phyloP scores from a whole-genome alignment of 2,329 filamentous ascomycete genomes.

The Botrytis galanthina region DNA sequence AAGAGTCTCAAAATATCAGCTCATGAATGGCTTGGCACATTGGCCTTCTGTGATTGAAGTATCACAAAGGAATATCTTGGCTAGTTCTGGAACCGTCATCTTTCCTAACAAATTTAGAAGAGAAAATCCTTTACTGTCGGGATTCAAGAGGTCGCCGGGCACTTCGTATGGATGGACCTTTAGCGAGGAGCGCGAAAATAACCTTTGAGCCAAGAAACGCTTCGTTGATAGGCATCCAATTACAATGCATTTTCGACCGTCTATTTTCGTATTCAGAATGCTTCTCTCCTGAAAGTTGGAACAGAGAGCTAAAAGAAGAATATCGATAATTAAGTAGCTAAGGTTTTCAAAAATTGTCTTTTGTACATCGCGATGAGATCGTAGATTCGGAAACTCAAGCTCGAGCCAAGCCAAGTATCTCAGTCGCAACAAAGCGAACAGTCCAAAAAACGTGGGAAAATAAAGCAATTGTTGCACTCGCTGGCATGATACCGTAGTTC shows the following conservation, averaged over 20 bases:
- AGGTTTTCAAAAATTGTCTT: not conserved
- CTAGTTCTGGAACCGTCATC: not conserved
- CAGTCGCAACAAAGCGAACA: not conserved
- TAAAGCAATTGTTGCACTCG: not conserved
- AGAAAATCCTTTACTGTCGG: not conserved
- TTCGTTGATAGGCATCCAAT: not conserved
- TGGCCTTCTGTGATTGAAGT: not conserved
- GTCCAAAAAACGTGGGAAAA: not conserved
- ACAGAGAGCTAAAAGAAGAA: not conserved
- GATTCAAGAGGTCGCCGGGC: not conserved
- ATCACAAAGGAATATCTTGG: not conserved
- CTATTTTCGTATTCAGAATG: not conserved
- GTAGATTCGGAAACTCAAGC: not conserved
- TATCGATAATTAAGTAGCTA: not conserved
- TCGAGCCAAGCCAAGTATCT: not conserved
- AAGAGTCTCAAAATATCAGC: not conserved
- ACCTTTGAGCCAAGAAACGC: not conserved
- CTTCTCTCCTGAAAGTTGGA: not conserved
- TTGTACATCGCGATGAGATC: not conserved
- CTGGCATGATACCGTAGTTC: too few species aligned
- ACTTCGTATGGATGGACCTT: not conserved
- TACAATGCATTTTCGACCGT: not conserved
- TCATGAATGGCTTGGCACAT: not conserved
- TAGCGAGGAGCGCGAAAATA: not conserved
- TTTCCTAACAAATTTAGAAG: not conserved